Evolutionary conservation across 768 basidiomycete species (phyloP).

Genomic region (Mycena galericulata): DNA sequence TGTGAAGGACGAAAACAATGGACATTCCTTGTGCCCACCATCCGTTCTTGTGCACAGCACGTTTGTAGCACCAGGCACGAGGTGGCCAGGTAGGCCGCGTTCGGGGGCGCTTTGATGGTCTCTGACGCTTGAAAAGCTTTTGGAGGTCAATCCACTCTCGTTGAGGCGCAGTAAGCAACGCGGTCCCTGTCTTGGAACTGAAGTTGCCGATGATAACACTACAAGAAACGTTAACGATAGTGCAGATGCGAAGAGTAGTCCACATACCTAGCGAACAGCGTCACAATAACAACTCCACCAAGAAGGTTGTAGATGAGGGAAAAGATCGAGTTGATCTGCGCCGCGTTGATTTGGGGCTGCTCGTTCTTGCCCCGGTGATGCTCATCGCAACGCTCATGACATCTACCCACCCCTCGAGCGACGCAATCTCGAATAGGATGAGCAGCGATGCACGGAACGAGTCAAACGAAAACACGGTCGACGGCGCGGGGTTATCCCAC

Average conservation of each 20-base stretch:
- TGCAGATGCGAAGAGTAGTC: too few relatives aligned
- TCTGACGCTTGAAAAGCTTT: constrained; percentile 88
- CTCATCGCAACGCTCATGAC: constrained; percentile 87
- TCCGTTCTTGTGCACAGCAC: constrained; percentile 92
- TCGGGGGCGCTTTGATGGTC: constrained; percentile 86
- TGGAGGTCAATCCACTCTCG: constrained; percentile 95
- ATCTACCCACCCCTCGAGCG: constrained; percentile 95
- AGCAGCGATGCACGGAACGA: constrained; percentile 84
- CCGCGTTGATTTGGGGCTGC: constrained; percentile 79
- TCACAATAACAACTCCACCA: constrained; percentile 90
- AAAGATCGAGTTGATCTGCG: constrained; percentile 89
- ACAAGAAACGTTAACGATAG: neutral
- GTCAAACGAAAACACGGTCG: constrained; percentile 91
- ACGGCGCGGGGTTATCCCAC: constrained; percentile 90
- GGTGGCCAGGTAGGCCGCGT: constrained; percentile 63
- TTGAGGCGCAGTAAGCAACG: constrained; percentile 87
- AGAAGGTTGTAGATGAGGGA: constrained; percentile 93
- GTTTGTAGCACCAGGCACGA: constrained; percentile 90
- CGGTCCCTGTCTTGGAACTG: constrained; percentile 85
- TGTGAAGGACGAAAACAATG: constrained; percentile 81
- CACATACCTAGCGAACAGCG: constrained; percentile 95
- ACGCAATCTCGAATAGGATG: constrained; percentile 96
- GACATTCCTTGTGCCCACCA: constrained; percentile 92
- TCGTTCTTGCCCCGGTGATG: constrained; percentile 73
- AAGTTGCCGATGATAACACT: constrained; percentile 98